Evolutionary conservation across 2,329 filamentous ascomycete species (phyloP), one percentile per base, ranked within the genome.

Genomic region (Penicillium sumatraense): DNA sequence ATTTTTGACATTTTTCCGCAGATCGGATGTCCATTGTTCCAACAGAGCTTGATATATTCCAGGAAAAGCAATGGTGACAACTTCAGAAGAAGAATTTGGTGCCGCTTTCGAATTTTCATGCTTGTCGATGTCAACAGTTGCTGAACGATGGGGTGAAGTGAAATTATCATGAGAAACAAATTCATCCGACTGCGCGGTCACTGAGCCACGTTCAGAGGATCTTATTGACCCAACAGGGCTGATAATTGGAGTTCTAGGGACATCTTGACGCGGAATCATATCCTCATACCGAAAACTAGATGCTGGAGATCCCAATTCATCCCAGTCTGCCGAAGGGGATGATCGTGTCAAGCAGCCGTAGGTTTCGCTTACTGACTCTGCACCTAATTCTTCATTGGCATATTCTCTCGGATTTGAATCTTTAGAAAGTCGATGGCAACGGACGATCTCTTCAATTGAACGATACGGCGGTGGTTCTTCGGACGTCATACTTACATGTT

Each of bases 31-130:
- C 58, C 61, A 65, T 26, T 65, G 61, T 14, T 60, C 52, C 1
- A 63, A 26, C 13, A 61, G 31, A 16, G 57, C 62, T 11, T 57
- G 60, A 18, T 63, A 60, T 1, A 63, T 9, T 23, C 58, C 62
- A 8, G 63, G 63, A 21, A 64, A 65, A 10, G 60, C 62, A 44
- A 65, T 49, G 21, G 26, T 35, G 13, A 61, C 58, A 21, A 60
- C 55, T 5, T 48, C 55, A 21, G 63, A 62, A 23, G 44, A 38
- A 20, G 51, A 33, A 18, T 51, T 49, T 6, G 56, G 52, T 23
- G 46, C 16, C 44, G 46, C 33, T n/a, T 42, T 20, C 3, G 52
- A 51, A 10, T 31, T 41, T 36, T 21, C 18, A 38, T n/a, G 9
- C 36, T n/a, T 14, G 35, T 13, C 10, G 29, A 9, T n/a, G 9